These are phyloP conservation scores for Hemileia vastatrix DNA, from an alignment of 1,284 basidiomycete genomes.

Conservation along the genomic window DNA sequence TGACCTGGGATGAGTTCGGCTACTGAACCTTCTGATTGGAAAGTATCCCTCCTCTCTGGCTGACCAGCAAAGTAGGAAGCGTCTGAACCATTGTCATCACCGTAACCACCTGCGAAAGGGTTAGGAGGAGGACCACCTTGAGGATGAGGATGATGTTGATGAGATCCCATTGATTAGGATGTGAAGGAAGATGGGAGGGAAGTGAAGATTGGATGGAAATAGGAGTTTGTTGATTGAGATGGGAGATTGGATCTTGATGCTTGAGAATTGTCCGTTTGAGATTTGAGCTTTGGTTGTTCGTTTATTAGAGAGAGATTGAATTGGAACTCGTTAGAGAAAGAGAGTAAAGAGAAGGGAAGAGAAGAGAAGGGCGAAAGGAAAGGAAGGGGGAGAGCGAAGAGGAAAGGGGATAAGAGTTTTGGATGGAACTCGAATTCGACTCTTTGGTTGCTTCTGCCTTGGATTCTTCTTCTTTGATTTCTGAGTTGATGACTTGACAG, in stretches of 20 bases:
- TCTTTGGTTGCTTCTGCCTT: too few species aligned
- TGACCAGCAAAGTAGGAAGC: slow-evolving; percentile 31
- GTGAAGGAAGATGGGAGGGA: background rate
- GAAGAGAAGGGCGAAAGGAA: too few species aligned
- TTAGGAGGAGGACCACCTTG: slow-evolving; percentile 23
- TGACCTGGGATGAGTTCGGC: slow-evolving; percentile 36
- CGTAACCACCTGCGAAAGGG: slow-evolving; percentile 34
- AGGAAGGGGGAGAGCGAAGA: too few species aligned
- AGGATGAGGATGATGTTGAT: slow-evolving; percentile 5
- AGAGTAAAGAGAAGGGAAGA: too few species aligned
- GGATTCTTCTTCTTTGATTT: too few species aligned
- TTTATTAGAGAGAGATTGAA: too few species aligned
- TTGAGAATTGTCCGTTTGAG: too few species aligned
- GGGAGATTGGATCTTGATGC: background rate
- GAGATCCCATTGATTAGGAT: background rate
- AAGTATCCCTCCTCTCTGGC: slow-evolving; percentile 35
- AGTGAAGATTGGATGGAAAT: background rate
- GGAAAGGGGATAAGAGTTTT: too few species aligned
- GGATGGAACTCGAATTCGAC: too few species aligned
- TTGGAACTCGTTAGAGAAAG: too few species aligned
- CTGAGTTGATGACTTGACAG: too few species aligned
- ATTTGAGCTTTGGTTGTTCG: too few species aligned
- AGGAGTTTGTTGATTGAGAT: background rate
- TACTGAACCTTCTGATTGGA: slow-evolving; percentile 35
- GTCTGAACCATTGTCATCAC: slow-evolving; percentile 34